Conservation (phyloP, 208 protist species). For the Trypanosoma avium region DNA sequence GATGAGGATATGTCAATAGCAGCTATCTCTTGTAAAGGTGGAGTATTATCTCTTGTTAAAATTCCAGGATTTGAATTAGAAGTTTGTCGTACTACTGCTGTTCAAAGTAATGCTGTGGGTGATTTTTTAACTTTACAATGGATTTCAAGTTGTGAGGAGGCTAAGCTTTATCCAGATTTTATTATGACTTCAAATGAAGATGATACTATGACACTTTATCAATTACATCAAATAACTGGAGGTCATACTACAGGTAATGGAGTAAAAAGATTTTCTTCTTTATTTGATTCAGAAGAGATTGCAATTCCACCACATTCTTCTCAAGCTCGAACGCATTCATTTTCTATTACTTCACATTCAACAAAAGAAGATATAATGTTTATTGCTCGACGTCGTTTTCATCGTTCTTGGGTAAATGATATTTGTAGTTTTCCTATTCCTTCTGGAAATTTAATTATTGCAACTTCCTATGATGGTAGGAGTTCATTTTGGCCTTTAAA, state of each 20-base stretch:
- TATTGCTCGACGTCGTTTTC: constrained; percentile 37
- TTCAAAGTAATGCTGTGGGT: constrained; percentile 74
- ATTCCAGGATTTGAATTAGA: constrained; percentile 53
- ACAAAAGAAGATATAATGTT: constrained; percentile 3
- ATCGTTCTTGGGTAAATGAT: constrained; percentile 73
- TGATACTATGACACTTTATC: constrained; percentile 76
- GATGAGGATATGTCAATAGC: constrained; percentile 62
- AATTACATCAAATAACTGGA: constrained; percentile 23
- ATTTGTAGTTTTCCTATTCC: constrained; percentile 46
- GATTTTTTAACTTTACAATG: constrained; percentile 67
- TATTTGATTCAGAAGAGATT: no score
- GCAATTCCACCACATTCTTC: background rate
- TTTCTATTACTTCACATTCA: background rate
- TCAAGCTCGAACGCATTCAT: background rate
- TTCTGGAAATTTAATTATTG: constrained; percentile 50
- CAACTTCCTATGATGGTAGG: constrained; percentile 69
- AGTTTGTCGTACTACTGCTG: constrained; percentile 2
- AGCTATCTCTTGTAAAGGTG: constrained; percentile 65
- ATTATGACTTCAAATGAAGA: constrained; percentile 74
- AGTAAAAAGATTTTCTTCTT: no score
- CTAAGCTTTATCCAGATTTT: constrained; percentile 57
- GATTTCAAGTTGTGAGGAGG: constrained; percentile 36
- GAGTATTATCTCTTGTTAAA: constrained; percentile 54
- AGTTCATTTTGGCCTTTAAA: constrained; percentile 82
- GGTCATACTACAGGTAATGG: no score